These are phyloP conservation scores for Boletus rubroflammeus DNA, from an alignment of 768 basidiomycete species.

Conservation along the genomic window DNA sequence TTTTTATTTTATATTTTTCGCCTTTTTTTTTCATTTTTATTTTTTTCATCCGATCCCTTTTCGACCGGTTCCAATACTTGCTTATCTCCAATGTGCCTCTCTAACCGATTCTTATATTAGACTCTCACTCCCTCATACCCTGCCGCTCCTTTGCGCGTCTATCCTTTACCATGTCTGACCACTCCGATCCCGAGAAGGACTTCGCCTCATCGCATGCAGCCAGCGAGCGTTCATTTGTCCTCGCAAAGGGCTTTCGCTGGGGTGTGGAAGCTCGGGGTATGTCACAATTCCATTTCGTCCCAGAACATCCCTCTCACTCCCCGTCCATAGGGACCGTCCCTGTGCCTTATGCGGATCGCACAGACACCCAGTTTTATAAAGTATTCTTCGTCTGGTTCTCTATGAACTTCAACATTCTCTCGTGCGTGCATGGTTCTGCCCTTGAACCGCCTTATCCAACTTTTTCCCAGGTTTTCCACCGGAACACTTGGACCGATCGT, in stretches of 20 bases:
- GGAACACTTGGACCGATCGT: conserved; percentile 65
- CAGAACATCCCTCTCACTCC: not conserved
- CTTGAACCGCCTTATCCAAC: not conserved
- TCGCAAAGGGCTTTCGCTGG: conserved; percentile 26
- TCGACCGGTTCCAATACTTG: not conserved
- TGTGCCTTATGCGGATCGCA: conserved; percentile 45
- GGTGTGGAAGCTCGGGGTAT: conserved; percentile 32
- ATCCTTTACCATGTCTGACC: conserved; percentile 23
- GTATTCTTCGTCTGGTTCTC: conserved; percentile 74
- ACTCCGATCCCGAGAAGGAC: conserved; percentile 31
- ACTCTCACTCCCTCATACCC: not conserved
- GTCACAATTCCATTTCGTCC: not conserved
- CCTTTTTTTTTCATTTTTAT: not conserved
- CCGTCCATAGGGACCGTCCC: conserved; percentile 46
- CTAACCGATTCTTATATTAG: conserved; percentile 10
- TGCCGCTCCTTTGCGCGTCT: conserved; percentile 7
- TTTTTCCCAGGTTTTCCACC: conserved; percentile 51
- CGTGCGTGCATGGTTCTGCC: conserved; percentile 30
- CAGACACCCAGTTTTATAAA: conserved; percentile 57
- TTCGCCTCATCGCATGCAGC: conserved; percentile 11
- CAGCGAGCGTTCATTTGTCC: not conserved
- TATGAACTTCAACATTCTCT: conserved; percentile 62
- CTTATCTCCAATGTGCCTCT: conserved; percentile 5
- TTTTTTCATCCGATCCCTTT: not conserved
- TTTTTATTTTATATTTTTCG: not conserved